phyloP scores from a whole-genome alignment of 768 basidiomycete species.

The Royoungia palumana region DNA sequence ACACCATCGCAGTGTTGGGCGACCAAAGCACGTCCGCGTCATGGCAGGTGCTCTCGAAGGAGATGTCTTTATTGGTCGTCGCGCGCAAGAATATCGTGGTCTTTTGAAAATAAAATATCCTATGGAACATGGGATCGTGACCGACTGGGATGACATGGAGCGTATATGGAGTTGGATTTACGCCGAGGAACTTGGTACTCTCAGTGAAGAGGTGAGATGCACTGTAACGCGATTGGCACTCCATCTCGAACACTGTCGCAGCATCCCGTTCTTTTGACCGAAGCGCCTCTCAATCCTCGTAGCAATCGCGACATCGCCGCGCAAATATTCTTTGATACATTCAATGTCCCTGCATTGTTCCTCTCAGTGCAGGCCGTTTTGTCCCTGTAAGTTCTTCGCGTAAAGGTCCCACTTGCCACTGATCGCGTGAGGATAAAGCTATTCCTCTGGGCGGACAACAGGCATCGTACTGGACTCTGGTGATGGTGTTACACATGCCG shows the following conservation, averaged over 20 bases:
- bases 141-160: constrained; percentile 99
- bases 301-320: constrained; percentile 95
- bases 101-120: constrained; percentile 98
- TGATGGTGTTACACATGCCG: constrained; percentile 97
- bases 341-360: constrained; percentile 97
- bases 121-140: constrained; percentile 98
- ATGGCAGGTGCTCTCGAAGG: constrained; percentile 98
- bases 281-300: constrained; percentile 95
- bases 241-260: constrained; percentile 33
- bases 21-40: constrained; percentile 96
- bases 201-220: constrained; percentile 86
- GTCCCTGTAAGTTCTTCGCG: constrained; percentile 69
- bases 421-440: constrained; percentile 48
- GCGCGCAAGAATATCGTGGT: constrained; percentile 94
- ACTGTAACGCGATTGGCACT: not conserved
- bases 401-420: not conserved
- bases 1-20: constrained; percentile 65
- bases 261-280: constrained; percentile 97
- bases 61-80: constrained; percentile 92
- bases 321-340: constrained; percentile 99
- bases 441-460: constrained; percentile 96
- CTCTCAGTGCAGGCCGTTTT: constrained; percentile 97
- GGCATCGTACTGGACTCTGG: constrained; percentile 99
- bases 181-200: constrained; percentile 88
- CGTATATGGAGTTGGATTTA: constrained; percentile 99